A percentile compares a stretch with the other conserved stretches of the same genome.
Evolutionary conservation across 116 monocot species (phyloP).

Genomic region (Iris pallida): DNA sequence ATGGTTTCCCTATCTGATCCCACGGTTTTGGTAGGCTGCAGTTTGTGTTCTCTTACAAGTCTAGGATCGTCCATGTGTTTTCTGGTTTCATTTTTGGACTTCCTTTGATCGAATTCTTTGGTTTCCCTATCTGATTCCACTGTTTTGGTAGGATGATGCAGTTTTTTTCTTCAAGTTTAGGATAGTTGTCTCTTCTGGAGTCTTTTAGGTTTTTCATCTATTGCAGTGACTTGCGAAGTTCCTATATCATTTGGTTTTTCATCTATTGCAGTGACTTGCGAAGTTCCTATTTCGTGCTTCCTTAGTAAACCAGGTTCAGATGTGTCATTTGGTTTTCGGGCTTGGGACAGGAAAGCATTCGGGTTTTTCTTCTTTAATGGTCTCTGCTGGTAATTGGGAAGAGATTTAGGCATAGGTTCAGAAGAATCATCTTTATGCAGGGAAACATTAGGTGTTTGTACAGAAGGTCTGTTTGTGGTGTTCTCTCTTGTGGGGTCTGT

Average conservation of each 20-base stretch:
- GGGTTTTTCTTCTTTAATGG: slow-evolving; percentile 15
- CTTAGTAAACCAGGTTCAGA: too few species aligned
- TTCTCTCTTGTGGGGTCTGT: background rate
- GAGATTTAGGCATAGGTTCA: background rate
- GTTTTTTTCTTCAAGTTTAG: too few species aligned
- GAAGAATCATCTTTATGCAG: background rate
- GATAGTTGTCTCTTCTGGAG: slow-evolving; percentile 5
- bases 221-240: background rate
- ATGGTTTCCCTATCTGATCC: background rate
- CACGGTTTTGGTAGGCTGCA: background rate
- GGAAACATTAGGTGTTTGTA: background rate
- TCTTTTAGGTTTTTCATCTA: slow-evolving; percentile 10
- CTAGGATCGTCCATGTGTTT: background rate
- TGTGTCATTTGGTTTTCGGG: too few species aligned
- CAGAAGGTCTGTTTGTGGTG: background rate
- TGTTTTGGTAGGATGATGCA: too few species aligned
- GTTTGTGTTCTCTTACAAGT: background rate
- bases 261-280: background rate
- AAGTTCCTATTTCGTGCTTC: slow-evolving; percentile 4
- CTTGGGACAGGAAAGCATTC: too few species aligned
- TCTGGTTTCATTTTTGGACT: background rate
- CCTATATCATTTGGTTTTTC: slow-evolving; percentile 3
- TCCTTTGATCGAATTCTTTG: too few species aligned
- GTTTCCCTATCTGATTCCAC: too few species aligned
- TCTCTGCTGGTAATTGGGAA: background rate